phyloP scores from a whole-genome alignment of 1,284 basidiomycete genomes.

The Trichosporon coremiiforme region DNA sequence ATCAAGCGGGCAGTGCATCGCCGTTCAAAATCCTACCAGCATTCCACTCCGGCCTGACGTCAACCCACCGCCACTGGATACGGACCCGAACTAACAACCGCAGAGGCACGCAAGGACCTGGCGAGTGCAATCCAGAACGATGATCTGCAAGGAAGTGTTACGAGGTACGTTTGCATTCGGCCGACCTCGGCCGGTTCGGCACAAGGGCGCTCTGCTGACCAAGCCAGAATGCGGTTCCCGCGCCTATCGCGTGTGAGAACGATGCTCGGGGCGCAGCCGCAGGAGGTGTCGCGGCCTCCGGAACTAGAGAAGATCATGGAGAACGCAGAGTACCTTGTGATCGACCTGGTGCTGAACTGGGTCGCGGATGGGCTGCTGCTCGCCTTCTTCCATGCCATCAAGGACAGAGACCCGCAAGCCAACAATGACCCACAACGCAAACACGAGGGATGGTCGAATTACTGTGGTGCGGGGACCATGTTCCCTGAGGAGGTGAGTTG shows the following conservation, averaged over 20 bases:
- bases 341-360: slow-evolving; percentile 93
- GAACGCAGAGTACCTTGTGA: slow-evolving; percentile 79
- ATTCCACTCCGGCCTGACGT: neutral
- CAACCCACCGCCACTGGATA: neutral
- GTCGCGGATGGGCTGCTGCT: slow-evolving; percentile 83
- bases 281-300: slow-evolving; percentile 46
- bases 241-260: slow-evolving; percentile 57
- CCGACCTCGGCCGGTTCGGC: neutral
- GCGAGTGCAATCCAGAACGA: slow-evolving; percentile 73
- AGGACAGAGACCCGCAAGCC: slow-evolving; percentile 61
- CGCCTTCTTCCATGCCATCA: slow-evolving; percentile 89
- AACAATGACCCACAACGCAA: slow-evolving; percentile 75
- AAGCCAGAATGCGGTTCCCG: slow-evolving; percentile 58
- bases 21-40: neutral
- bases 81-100: neutral
- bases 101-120: slow-evolving; percentile 71
- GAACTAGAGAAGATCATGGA: slow-evolving; percentile 70
- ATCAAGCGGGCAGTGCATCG: neutral
- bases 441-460: slow-evolving; percentile 87
- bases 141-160: slow-evolving; percentile 87
- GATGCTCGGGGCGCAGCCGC: slow-evolving; percentile 56
- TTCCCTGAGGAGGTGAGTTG: slow-evolving; percentile 52
- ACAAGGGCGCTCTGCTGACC: slow-evolving; percentile 21
- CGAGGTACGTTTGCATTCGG: slow-evolving; percentile 53
- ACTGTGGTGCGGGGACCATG: slow-evolving; percentile 75